Evolutionary conservation across 495 filamentous ascomycete species (phyloP), one percentile per base, ranked within the genome.

Genomic region (Xylaria intraflava): DNA sequence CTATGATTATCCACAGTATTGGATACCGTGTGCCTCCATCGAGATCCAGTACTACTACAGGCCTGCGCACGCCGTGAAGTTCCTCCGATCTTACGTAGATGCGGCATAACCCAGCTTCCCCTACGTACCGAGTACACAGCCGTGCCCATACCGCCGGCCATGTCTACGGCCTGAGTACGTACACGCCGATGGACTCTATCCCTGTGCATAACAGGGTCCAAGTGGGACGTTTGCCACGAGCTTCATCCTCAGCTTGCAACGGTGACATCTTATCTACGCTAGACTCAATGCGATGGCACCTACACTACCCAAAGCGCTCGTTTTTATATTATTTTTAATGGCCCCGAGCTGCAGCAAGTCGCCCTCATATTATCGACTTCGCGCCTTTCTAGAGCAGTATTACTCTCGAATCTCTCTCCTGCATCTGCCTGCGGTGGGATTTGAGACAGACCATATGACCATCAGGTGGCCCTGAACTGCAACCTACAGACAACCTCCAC

Each of bases 161-260:
- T n/a, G n/a, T n/a, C n/a, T n/a, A n/a, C n/a, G n/a, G n/a, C n/a
- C n/a, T n/a, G n/a, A n/a, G 30, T 35, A 46, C 31, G 4, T 38
- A 16, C 6, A n/a, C n/a, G n/a, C 29, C 12, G 27, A 43, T 45
- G 42, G 45, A 35, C 38, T n/a, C 2, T 27, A 49, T 47, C 31
- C 44, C 27, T 27, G 52, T 31, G n/a, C 17, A 40, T 42, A 12
- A 26, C 8, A 20, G 44, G 33, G 35, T 22, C 52, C 7, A 49
- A 12, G 20, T 23, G 31, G 44, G 27, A 55, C 36, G 36, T 43
- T 38, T 55, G 36, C 52, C 52, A 55, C 52, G 52, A 35, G 52
- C 52, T 48, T 55, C 52, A 19, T 14, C 43, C 49, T 55, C 52
- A 55, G 52, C 52, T 55, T 55, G 36, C 52, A 33, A 55, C 44